Evolutionary conservation across 352 stramenopile species (phyloP).

Genomic region (Phytopythium sindhum): DNA sequence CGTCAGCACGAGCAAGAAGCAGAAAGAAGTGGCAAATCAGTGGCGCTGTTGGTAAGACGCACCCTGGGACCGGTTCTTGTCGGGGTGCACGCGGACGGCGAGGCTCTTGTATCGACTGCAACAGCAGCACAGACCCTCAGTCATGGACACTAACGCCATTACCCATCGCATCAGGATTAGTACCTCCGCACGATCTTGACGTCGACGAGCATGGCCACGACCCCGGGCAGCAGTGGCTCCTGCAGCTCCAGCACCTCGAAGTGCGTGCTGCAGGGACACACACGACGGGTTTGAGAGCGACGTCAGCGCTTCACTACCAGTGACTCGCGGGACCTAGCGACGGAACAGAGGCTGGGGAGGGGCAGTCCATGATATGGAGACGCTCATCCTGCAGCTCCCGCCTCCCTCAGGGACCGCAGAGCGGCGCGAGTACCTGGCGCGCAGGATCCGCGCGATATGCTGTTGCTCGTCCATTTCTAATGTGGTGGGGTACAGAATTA

Average conservation of each 20-base stretch:
- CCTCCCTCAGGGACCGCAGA: background rate
- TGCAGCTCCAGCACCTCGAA: conserved; percentile 40
- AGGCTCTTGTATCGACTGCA: conserved; percentile 45
- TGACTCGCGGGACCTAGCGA: background rate
- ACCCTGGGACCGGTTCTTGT: conserved; percentile 54
- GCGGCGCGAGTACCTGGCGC: conserved; percentile 8
- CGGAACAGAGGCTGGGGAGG: background rate
- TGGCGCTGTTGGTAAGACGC: background rate
- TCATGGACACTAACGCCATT: background rate
- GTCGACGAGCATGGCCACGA: conserved; percentile 15
- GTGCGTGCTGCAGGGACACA: conserved; percentile 21
- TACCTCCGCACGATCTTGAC: conserved; percentile 29
- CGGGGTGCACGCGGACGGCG: conserved; percentile 50
- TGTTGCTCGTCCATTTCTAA: conserved; percentile 1
- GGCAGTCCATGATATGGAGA: background rate
- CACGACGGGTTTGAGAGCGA: background rate
- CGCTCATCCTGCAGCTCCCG: background rate
- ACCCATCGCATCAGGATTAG: background rate
- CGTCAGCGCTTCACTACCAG: background rate
- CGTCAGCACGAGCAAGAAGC: background rate
- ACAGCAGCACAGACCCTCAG: background rate
- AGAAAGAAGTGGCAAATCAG: background rate
- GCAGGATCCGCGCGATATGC: conserved; percentile 25
- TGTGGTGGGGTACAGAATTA: too few species aligned
- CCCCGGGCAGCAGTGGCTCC: background rate